Percentiles rank a stretch among this genome's conserved stretches.
Conservation (phyloP, 495 filamentous ascomycete genomes). For the Viridothelium virens region DNA sequence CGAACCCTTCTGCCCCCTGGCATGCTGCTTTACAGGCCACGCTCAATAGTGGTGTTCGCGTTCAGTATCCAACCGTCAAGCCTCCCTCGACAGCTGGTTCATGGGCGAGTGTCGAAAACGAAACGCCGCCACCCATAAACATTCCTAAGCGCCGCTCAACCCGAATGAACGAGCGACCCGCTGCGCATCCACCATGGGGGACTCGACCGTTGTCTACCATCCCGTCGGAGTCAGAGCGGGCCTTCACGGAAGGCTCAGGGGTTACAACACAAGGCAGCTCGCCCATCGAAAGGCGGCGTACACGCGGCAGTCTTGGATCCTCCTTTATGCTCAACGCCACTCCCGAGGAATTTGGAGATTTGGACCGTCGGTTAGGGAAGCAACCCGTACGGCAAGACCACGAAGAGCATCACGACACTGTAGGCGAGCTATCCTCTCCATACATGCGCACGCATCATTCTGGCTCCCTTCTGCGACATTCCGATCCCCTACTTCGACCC, state of each 20-base stretch:
- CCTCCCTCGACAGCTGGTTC: slow-evolving; percentile 26
- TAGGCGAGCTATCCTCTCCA: slow-evolving; percentile 34
- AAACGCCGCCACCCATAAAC: neutral
- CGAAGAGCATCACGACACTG: slow-evolving; percentile 33
- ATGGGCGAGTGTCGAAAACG: slow-evolving; percentile 1
- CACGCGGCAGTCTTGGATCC: slow-evolving; percentile 21
- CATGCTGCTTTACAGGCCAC: slow-evolving; percentile 25
- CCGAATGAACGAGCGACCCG: slow-evolving; percentile 26
- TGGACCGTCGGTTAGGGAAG: slow-evolving; percentile 15
- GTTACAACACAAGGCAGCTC: slow-evolving; percentile 4
- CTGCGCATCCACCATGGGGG: slow-evolving; percentile 20
- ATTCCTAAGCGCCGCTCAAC: slow-evolving; percentile 15
- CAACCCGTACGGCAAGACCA: slow-evolving; percentile 21
- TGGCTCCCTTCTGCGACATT: slow-evolving; percentile 9
- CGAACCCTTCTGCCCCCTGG: slow-evolving; percentile 24
- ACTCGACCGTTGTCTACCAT: slow-evolving; percentile 32
- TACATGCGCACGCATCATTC: slow-evolving; percentile 31
- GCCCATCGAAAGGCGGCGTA: slow-evolving; percentile 9
- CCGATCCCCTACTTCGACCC: slow-evolving; percentile 11
- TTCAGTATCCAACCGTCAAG: slow-evolving; percentile 30
- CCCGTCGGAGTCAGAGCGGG: slow-evolving; percentile 27
- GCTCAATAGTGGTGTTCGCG: slow-evolving; percentile 26
- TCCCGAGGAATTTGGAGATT: slow-evolving; percentile 1
- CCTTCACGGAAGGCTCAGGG: slow-evolving; percentile 8
- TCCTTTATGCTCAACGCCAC: slow-evolving; percentile 26